These are phyloP conservation scores for Jamesozyma jinghongensis DNA, from an alignment of 805 yeast genomes.

Conservation along the genomic window DNA sequence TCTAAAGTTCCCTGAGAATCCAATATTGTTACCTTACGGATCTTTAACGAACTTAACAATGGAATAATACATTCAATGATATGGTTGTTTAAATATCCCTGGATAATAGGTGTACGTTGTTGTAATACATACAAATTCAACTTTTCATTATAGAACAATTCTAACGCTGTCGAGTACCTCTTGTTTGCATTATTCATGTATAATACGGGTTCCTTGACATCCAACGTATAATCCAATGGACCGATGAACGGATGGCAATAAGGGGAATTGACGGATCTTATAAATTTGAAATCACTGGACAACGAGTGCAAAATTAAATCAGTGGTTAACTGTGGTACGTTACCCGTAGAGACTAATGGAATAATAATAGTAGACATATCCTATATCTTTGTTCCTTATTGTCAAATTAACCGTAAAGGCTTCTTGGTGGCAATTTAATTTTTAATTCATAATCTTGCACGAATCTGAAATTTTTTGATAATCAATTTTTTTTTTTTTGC, in stretches of 20 bases:
- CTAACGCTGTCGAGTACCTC: conserved; percentile 51
- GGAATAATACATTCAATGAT: conserved; percentile 43
- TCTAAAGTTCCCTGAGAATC: conserved; percentile 63
- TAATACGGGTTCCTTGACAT: conserved; percentile 9
- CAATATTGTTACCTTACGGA: conserved; percentile 43
- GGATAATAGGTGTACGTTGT: conserved; percentile 77
- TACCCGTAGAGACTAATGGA: conserved; percentile 81
- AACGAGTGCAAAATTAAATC: conserved; percentile 58
- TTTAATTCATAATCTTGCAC: too few relatives aligned
- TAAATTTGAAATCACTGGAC: conserved; percentile 34
- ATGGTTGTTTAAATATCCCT: conserved; percentile 46
- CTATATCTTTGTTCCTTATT: too few relatives aligned
- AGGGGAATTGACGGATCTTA: conserved; percentile 49
- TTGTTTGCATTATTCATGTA: conserved; percentile 10
- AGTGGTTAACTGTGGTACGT: conserved; percentile 73
- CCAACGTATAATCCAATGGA: conserved; percentile 48
- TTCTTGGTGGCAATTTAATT: too few relatives aligned
- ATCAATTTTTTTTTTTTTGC: too few relatives aligned
- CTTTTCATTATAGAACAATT: conserved; percentile 43
- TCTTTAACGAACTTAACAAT: conserved; percentile 35
- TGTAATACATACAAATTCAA: conserved; percentile 52
- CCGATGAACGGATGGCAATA: conserved; percentile 76
- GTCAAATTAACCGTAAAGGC: too few relatives aligned
- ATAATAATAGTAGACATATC: conserved; percentile 33
- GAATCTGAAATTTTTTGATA: too few relatives aligned